Evolutionary conservation across 2,329 filamentous ascomycete species (phyloP), one percentile per base, ranked within the genome.

Genomic region (Orbilia quercus): DNA sequence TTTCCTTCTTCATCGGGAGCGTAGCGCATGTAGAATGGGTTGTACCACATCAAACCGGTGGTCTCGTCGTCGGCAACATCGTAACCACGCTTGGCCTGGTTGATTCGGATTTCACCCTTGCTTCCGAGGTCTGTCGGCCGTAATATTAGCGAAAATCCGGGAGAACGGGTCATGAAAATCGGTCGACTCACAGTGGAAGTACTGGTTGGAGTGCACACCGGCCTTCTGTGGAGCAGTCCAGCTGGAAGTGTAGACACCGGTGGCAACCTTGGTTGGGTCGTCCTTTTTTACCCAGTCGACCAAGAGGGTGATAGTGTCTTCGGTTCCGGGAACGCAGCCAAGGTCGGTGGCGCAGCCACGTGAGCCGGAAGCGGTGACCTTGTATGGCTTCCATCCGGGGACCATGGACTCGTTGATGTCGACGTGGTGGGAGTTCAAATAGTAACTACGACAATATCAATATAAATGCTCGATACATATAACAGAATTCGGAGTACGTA

Each of bases 11-110:
- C 93, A 79, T 96, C 92, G 18, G 93, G 92, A 11, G 92, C 91
- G 79, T 96, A 96, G 78, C 90, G 89, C 92, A 96, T 96, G 82
- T 96, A 96, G 82, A 96, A 96, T 80, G 93, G 93, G 81, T 97
- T 97, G 81, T 91, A 90, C 91, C 92, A 96, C 79, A 89, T 86
- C 74, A 96, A 82, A 42, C 86, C 87, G 1, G 83, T 83, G 18
- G 75, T 75, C 18, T 82, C 85, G 80, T 97, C 93, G 76, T 92
- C 90, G n/a, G 93, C 92, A 9, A 97, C 90, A 79, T 97, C 92
- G 82, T 97, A 97, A 51, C 93, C 93, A 62, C 93, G 87, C 85
- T 96, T 96, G 47, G 92, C 93, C 82, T 97, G 94, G 83, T 97
- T 91, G 78, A 96, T 87, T 72, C 91, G 88, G 78, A 97, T 88